Evolutionary conservation across 345 rosid genomes (phyloP), one percentile per base, ranked within the genome.

Genomic region (Rhodamnia rubescens): DNA sequence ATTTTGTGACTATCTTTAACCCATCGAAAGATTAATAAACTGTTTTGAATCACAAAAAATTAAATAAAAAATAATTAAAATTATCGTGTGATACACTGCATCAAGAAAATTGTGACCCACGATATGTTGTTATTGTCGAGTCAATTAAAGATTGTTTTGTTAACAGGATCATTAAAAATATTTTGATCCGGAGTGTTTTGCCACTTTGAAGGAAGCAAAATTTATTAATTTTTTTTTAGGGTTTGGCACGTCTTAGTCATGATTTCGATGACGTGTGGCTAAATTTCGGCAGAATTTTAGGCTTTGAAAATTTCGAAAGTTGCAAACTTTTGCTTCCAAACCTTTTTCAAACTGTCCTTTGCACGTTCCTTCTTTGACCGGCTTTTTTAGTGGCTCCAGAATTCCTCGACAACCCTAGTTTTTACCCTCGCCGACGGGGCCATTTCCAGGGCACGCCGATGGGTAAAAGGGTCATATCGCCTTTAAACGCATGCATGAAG

Each of bases 311-410:
- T 84, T 54, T 49, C 51, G 32, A 24, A 36, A 32, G 7, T 53
- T 52, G 47, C 75, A 10, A 54, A 54, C 85, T 52, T 36, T 86
- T 53, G 83, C 40, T 1, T 81, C 50, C 40, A 20, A 51, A 58
- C 26, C 78, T 32, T 32, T 69, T 69, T 32, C 78, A 69, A 69
- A 69, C 44, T 69, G 78, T 69, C 47, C 78, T 69, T 36, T 69
- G 44, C 78, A 32, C 78, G 78, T 69, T 64, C 74, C 78, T 4
- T 18, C 85, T 88, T 88, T 85, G 87, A 88, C 89, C 82, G 69
- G 85, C 47, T 69, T 69, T 83, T 83, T 85, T 59, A 75, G 84
- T 88, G 87, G 89, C 82, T 85, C 88, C 86, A 87, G 75, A 53
- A 86, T 32, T 18, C 78, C 36, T 69, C 78, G 78, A 69, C 18